These are phyloP conservation scores for Elongisporangium senticosum DNA, from an alignment of 352 stramenopile genomes.

Conservation along the genomic window DNA sequence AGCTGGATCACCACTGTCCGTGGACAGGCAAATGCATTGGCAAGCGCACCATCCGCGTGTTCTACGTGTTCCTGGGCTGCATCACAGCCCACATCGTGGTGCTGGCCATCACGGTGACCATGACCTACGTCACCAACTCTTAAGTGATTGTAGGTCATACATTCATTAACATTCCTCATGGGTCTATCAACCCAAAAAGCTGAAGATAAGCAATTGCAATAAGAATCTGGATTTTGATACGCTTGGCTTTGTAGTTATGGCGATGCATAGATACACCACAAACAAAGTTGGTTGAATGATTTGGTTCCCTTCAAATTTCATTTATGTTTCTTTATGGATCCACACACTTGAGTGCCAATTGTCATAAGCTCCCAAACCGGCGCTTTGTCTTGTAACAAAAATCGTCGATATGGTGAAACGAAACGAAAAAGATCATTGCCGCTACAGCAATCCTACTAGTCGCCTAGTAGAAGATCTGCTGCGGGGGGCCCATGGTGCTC, in stretches of 20 bases:
- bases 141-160: background rate
- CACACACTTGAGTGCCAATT: slow-evolving; percentile 9
- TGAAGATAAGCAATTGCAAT: too few relatives aligned
- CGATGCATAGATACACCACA: background rate
- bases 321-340: slow-evolving; percentile 4
- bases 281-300: background rate
- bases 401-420: slow-evolving; percentile 29
- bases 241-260: too few relatives aligned
- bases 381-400: background rate
- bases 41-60: slow-evolving; percentile 70
- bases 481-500: slow-evolving; percentile 96
- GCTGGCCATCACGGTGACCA: slow-evolving; percentile 29
- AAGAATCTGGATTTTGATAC: too few relatives aligned
- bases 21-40: slow-evolving; percentile 91
- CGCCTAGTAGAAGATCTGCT: slow-evolving; percentile 99
- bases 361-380: slow-evolving; percentile 27
- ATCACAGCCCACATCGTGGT: slow-evolving; percentile 69
- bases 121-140: slow-evolving; percentile 24
- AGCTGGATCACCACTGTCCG: slow-evolving; percentile 91
- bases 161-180: background rate
- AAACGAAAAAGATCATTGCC: slow-evolving; percentile 13
- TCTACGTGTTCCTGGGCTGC: slow-evolving; percentile 72
- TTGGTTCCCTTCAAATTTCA: slow-evolving; percentile 18
- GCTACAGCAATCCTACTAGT: slow-evolving; percentile 8
- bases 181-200: background rate